phyloP scores from a whole-genome alignment of 2,329 filamentous ascomycete species.

The Aureobasidium musti region DNA sequence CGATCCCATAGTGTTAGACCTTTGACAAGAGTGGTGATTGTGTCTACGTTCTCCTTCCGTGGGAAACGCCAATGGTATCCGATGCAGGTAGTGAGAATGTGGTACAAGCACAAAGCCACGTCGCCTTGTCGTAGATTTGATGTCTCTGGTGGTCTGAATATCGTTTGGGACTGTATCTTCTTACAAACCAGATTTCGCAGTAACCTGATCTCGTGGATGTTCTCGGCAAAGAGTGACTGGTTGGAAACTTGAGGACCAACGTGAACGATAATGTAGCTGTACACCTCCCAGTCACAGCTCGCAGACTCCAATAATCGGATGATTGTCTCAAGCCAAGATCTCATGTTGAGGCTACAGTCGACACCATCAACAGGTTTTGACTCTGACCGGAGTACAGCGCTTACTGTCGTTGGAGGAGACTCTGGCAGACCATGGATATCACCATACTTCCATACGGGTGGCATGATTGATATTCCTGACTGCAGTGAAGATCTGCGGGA shows the following conservation, averaged over 20 bases:
- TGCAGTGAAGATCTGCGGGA: conserved; percentile 26
- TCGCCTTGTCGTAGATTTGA: conserved; percentile 83
- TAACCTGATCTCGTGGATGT: conserved; percentile 72
- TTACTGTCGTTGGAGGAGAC: conserved; percentile 52
- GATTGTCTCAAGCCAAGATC: conserved; percentile 30
- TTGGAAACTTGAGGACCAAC: conserved; percentile 87
- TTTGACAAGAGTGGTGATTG: conserved; percentile 81
- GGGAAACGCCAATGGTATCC: conserved; percentile 86
- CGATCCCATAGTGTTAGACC: conserved; percentile 60
- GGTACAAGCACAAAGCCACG: conserved; percentile 84
- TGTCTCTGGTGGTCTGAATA: conserved; percentile 77
- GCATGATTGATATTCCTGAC: conserved; percentile 24
- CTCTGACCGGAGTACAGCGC: conserved; percentile 54
- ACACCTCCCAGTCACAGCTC: conserved; percentile 70
- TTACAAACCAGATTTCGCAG: conserved; percentile 78
- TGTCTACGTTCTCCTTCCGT: conserved; percentile 83
- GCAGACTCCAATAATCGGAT: conserved; percentile 30
- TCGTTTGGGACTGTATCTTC: conserved; percentile 73
- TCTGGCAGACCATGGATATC: conserved; percentile 57
- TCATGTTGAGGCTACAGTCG: conserved; percentile 27
- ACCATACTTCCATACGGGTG: conserved; percentile 60
- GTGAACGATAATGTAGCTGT: conserved; percentile 85
- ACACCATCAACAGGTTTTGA: conserved; percentile 14
- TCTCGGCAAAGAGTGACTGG: conserved; percentile 76
- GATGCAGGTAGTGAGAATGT: conserved; percentile 81